Conservation (phyloP, 176 grass and related monocot genomes). For the Olyra latifolia region DNA sequence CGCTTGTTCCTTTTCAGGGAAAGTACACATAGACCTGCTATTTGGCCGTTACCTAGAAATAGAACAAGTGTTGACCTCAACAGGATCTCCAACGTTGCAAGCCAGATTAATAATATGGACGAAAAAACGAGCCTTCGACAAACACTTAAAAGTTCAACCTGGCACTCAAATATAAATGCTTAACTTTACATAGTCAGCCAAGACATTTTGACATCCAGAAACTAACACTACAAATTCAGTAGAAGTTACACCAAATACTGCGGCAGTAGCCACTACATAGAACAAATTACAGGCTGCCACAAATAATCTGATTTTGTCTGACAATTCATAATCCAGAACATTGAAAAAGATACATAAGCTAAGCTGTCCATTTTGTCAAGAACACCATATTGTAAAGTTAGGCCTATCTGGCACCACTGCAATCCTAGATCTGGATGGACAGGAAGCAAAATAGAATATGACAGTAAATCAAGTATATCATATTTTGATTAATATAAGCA, state of each 20-base stretch:
- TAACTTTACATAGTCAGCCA: conserved; percentile 53
- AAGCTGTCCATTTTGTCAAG: conserved; percentile 64
- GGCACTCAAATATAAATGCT: conserved; percentile 41
- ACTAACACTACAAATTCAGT: conserved; percentile 42
- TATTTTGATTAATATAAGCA: background rate
- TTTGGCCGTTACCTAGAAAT: background rate
- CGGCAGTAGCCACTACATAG: conserved; percentile 31
- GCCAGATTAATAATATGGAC: background rate
- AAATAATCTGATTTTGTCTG: conserved; percentile 50
- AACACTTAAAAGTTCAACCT: conserved; percentile 3
- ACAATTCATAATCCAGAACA: conserved; percentile 41
- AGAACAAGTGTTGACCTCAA: background rate
- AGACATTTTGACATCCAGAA: conserved; percentile 33
- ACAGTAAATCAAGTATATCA: background rate
- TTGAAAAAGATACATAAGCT: conserved; percentile 39
- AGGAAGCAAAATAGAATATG: background rate
- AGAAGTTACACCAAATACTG: conserved; percentile 40
- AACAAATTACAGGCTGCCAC: conserved; percentile 54
- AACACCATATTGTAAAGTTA: conserved; percentile 62
- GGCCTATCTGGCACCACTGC: conserved; percentile 59
- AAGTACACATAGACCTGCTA: background rate
- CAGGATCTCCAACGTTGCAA: background rate
- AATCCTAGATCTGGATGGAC: conserved; percentile 50
- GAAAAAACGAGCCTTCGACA: background rate
- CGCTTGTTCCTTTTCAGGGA: background rate